Evolutionary conservation across 768 basidiomycete genomes (phyloP), one percentile per base, ranked within the genome.

Genomic region (Lactarius hatsudake): DNA sequence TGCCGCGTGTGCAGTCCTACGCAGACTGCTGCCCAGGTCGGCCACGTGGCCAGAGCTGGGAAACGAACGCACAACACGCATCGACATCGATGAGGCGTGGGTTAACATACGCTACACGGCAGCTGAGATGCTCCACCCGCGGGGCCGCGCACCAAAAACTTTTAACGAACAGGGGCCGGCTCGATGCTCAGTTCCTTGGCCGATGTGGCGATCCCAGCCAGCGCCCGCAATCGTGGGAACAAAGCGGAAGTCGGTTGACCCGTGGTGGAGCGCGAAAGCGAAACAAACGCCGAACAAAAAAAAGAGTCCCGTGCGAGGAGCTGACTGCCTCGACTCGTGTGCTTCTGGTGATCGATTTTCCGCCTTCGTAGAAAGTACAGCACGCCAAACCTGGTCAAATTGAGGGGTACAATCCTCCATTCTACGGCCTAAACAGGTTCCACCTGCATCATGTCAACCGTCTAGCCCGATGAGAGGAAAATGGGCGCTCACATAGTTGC

Each of bases 401-500:
- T 68, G 62, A 68, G 67, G 65, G 58, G 51, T 18, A 58, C 51
- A 61, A 67, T 61, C 38, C 63, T 57, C 42, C 60, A 63, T 54
- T 48, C 63, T 59, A 59, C 61, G 54, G 61, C 45, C 67, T 70
- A 70, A 61, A 75, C 73, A 70, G 77, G 72, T 75, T 87, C 82
- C 65, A 87, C 86, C 86, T 86, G 73, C 59, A 64, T 51, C 57
- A 60, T 66, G 42, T 61, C 56, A 71, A 62, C 60, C 62, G 57
- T 61, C 62, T 55, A 61, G 60, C 59, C 59, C 48, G 67, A 55
- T 65, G 62, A 58, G 67, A 63, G 59, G 42, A 59, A 69, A 60
- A 66, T 62, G 63, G 67, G 67, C 59, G 82, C 91, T 76, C 77
- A 93, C 92, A 81, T 93, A 93, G 78, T 91, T 93, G 77, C 89